Base-by-base conservation (phyloP, 495 filamentous ascomycete genomes). In the Aspergillus affinis region DNA sequence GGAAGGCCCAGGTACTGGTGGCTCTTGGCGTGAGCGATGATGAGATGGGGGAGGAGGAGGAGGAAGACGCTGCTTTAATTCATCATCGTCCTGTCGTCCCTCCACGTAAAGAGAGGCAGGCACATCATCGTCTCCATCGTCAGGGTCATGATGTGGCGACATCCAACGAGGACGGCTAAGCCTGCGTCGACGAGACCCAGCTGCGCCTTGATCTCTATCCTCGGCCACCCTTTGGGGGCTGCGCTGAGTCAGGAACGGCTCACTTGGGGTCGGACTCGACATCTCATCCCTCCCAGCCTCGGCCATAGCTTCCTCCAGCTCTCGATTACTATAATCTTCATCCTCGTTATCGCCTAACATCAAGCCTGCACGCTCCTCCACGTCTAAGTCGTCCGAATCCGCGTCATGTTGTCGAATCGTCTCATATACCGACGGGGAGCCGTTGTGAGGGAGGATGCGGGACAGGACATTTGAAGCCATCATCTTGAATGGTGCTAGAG, bases 81-180 rank as follows among this genome's bases (percentile, higher is more conserved):
- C 69, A 26, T 78, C 73, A 26, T 74, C 70, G 29, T 74, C 60
- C n/a, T 72, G 64, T 18, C 77, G 65, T 13, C 79, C 76, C 71
- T 97, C 94, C 23, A 98, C 84, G 27, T 98, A 73, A 52, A 98
- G 80, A 15, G 93, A 97, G 32, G 85, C 84, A 4, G 94, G 94
- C 1, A 98, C 94, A 63, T 98, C 94, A 54, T 96, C 93, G 68
- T 96, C 90, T 18, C 82, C 84, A 55, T 95, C 90, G n/a, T 91
- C 88, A 17, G 88, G 76, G 20, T 86, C 72, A 50, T 75, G 68
- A 0, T 67, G 69, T 6, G 68, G 67, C 8, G 69, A 61, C 62
- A 74, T 66, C 72, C 75, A 77, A 19, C 69, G 67, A n/a, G 73
- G 67, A 51, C 64, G 67, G 9, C 67, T 69, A 1, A 60, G 48